Conservation (phyloP, 805 yeast genomes). For the Teunomyces pallodes region DNA sequence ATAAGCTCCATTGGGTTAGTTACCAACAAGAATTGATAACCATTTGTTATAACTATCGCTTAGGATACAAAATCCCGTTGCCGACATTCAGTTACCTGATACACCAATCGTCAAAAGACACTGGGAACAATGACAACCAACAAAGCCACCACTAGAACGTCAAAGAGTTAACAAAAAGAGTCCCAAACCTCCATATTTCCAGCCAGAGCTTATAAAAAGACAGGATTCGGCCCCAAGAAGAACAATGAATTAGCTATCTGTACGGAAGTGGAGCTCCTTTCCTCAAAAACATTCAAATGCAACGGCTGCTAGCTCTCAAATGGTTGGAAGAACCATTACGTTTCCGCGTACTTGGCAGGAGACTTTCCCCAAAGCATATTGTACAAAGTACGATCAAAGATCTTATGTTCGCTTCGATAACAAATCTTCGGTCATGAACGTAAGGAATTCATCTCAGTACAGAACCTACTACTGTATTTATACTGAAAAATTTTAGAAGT, state of each 20-base stretch:
- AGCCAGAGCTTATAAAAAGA: slow-evolving; percentile 18
- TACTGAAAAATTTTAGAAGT: neutral
- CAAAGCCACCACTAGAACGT: neutral
- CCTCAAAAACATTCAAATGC: neutral
- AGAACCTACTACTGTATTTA: neutral
- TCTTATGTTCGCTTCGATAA: slow-evolving; percentile 71
- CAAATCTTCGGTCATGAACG: slow-evolving; percentile 75
- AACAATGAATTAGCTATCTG: slow-evolving; percentile 14
- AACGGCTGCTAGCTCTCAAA: slow-evolving; percentile 12
- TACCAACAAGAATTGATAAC: slow-evolving; percentile 13
- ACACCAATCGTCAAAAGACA: slow-evolving; percentile 21
- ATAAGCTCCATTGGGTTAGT: slow-evolving; percentile 86
- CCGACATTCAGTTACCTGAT: slow-evolving; percentile 43
- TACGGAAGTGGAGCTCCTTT: neutral
- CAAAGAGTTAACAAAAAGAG: neutral
- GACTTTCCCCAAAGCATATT: slow-evolving; percentile 81
- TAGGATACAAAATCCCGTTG: slow-evolving; percentile 57
- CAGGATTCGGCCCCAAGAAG: slow-evolving; percentile 13
- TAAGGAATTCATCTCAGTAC: slow-evolving; percentile 23
- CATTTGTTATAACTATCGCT: slow-evolving; percentile 79
- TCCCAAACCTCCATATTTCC: neutral
- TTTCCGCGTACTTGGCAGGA: slow-evolving; percentile 79
- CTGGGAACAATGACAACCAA: slow-evolving; percentile 11
- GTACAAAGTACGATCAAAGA: slow-evolving; percentile 16
- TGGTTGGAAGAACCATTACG: slow-evolving; percentile 36